phyloP scores from a whole-genome alignment of 768 basidiomycete species.

The Phylloporus sp. region DNA sequence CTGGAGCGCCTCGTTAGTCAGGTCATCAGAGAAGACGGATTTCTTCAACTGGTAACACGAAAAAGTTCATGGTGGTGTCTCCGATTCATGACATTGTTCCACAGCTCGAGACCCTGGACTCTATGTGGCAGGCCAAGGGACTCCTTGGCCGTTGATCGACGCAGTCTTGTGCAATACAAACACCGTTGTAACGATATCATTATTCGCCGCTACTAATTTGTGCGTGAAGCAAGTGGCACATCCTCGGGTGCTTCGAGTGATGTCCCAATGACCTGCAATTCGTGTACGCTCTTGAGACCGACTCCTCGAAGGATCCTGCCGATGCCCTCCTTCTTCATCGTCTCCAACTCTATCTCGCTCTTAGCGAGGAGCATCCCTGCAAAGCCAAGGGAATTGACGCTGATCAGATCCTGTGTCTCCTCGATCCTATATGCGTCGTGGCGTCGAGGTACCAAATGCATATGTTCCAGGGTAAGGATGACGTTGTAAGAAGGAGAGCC shows the following conservation, averaged over 20 bases:
- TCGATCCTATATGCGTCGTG: slow-evolving; percentile 53
- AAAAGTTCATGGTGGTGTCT: not conserved
- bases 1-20: slow-evolving; percentile 58
- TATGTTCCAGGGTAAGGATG: slow-evolving; percentile 74
- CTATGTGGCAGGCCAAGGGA: slow-evolving; percentile 50
- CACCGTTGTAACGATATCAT: not conserved
- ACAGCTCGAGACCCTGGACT: slow-evolving; percentile 53
- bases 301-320: slow-evolving; percentile 61
- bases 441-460: slow-evolving; percentile 81
- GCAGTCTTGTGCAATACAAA: not conserved
- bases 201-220: not conserved
- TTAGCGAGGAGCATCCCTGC: slow-evolving; percentile 88
- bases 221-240: not conserved
- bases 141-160: slow-evolving; percentile 25
- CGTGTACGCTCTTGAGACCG: slow-evolving; percentile 64
- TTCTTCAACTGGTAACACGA: slow-evolving; percentile 61
- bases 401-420: slow-evolving; percentile 54
- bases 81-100: slow-evolving; percentile 12
- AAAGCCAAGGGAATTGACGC: slow-evolving; percentile 85
- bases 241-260: slow-evolving; percentile 34
- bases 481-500: slow-evolving; percentile 81
- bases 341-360: slow-evolving; percentile 71
- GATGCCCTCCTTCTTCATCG: slow-evolving; percentile 60
- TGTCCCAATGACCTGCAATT: slow-evolving; percentile 54
- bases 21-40: slow-evolving; percentile 72